These are phyloP conservation scores for Ascodesmis nigricans DNA, from an alignment of 495 filamentous ascomycete species.

Conservation along the genomic window DNA sequence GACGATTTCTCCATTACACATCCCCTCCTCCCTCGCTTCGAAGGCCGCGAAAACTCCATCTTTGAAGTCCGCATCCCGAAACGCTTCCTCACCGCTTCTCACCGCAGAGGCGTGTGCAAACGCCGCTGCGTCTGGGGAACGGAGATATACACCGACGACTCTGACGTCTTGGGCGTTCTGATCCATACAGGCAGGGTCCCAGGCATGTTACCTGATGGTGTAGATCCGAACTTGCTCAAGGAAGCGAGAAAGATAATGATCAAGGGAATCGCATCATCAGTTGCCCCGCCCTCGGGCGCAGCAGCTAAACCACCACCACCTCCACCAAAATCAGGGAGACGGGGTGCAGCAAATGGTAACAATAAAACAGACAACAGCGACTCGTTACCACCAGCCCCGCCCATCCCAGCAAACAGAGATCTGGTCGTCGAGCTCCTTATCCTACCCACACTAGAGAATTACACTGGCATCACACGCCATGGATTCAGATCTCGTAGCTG, in stretches of 20 bases:
- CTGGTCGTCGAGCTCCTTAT: constrained; percentile 68
- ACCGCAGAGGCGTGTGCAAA: constrained; percentile 60
- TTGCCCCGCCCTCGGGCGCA: constrained; percentile 8
- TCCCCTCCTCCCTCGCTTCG: constrained; percentile 55
- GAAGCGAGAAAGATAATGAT: constrained; percentile 19
- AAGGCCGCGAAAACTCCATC: constrained; percentile 72
- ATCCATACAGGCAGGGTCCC: constrained; percentile 85
- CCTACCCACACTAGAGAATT: constrained; percentile 54
- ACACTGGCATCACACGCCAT: constrained; percentile 47
- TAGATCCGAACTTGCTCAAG: constrained; percentile 32
- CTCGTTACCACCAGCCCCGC: constrained; percentile 9
- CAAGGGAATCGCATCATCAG: constrained; percentile 11
- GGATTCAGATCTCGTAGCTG: constrained; percentile 64
- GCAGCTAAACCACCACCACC: constrained; percentile 6
- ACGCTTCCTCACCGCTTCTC: constrained; percentile 41
- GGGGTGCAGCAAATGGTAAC: too few species aligned
- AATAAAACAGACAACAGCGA: constrained; percentile 11
- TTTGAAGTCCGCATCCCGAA: constrained; percentile 70
- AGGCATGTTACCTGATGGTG: constrained; percentile 62
- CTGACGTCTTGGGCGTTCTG: constrained; percentile 75
- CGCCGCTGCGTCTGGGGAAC: constrained; percentile 73
- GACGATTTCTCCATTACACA: constrained; percentile 39
- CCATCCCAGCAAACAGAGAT: constrained; percentile 31
- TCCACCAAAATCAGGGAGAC: constrained; percentile 20
- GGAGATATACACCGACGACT: constrained; percentile 88